Evolutionary conservation across 345 rosid species (phyloP).

Genomic region (Aquilaria sinensis): DNA sequence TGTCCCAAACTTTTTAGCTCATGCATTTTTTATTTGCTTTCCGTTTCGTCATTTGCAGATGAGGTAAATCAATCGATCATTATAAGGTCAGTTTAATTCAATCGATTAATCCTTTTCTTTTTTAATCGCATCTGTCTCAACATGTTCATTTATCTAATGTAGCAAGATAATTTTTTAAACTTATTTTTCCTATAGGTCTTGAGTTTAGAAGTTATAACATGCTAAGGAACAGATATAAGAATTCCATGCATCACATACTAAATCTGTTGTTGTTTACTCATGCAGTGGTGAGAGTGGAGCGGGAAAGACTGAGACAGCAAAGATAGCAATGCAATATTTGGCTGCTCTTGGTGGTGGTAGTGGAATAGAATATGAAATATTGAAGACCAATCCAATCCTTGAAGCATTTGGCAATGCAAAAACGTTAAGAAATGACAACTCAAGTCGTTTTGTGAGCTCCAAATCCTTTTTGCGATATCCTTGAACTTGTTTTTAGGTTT

Average conservation of each 20-base stretch:
- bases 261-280: conserved; percentile 24
- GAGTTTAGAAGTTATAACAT: too few relatives aligned
- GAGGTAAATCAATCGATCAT: conserved; percentile 99
- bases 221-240: background rate
- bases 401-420: conserved; percentile 99
- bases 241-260: background rate
- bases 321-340: conserved; percentile 98
- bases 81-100: conserved; percentile 64
- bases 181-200: too few relatives aligned
- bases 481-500: background rate
- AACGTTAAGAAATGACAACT: conserved; percentile 92
- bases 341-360: conserved; percentile 99
- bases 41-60: conserved; percentile 46
- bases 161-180: too few relatives aligned
- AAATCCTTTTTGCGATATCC: conserved; percentile 16
- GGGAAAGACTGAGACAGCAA: conserved; percentile 98
- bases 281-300: conserved; percentile 99
- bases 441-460: conserved; percentile 96
- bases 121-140: background rate
- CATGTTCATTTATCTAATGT: background rate
- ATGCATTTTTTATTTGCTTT: conserved; percentile 17
- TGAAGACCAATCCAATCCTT: conserved; percentile 93
- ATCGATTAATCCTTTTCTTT: conserved; percentile 2
- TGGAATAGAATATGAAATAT: conserved; percentile 93
- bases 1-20: background rate